Conservation (phyloP, 257 asterid species). For the Nicotiana paniculata region DNA sequence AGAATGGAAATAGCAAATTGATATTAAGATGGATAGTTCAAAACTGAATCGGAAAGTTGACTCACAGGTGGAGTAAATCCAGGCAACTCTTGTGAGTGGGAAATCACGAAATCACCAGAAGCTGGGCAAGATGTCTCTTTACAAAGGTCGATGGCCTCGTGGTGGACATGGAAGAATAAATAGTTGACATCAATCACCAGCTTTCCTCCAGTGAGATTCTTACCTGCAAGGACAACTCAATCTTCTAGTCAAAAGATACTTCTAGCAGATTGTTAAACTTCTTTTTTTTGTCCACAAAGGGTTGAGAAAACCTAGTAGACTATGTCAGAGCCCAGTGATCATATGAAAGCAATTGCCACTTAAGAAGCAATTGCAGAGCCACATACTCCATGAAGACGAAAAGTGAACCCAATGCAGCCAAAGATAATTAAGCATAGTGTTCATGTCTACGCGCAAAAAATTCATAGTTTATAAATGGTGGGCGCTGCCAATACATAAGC, state of each 20-base stretch:
- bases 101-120: constrained; percentile 56
- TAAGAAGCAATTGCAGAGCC: not conserved
- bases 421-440: not conserved
- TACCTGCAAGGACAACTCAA: constrained; percentile 33
- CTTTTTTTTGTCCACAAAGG: not conserved
- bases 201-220: constrained; percentile 56
- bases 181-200: constrained; percentile 57
- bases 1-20: not conserved
- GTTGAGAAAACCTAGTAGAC: not conserved
- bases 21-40: not conserved
- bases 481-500: not conserved
- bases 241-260: not conserved
- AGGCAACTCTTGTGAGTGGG: constrained; percentile 74
- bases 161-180: constrained; percentile 38
- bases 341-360: not conserved
- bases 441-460: too few species aligned
- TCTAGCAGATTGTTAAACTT: not conserved
- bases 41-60: constrained; percentile 7
- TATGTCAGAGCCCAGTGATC: not conserved
- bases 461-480: not conserved
- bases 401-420: not conserved
- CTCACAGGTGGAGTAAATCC: constrained; percentile 81
- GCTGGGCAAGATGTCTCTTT: constrained; percentile 75
- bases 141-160: constrained; percentile 63
- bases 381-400: not conserved